Conservation (phyloP, 495 filamentous ascomycete species). For the Trichoderma erinaceum region DNA sequence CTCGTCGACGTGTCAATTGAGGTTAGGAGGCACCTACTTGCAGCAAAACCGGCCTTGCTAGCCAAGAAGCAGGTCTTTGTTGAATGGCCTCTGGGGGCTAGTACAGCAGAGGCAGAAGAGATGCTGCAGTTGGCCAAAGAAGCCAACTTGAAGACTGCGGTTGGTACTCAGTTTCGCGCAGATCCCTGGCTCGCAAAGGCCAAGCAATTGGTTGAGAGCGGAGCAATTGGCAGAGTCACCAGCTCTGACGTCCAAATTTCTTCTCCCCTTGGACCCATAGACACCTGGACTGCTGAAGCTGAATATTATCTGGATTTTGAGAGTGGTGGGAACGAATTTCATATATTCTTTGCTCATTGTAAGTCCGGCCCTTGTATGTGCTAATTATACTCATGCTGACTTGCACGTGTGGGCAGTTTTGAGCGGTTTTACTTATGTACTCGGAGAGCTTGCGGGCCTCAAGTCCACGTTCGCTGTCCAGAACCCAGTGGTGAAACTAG, state of each 20-base stretch:
- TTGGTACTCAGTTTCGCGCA: slow-evolving; percentile 27
- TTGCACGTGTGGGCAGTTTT: slow-evolving; percentile 20
- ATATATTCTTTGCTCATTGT: slow-evolving; percentile 30
- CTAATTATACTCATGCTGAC: not conserved
- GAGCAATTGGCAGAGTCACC: slow-evolving; percentile 24
- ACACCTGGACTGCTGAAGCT: slow-evolving; percentile 21
- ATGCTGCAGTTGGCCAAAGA: slow-evolving; percentile 30
- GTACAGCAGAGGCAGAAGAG: slow-evolving; percentile 27
- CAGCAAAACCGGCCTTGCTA: slow-evolving; percentile 37
- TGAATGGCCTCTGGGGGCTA: slow-evolving; percentile 44
- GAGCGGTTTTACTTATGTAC: slow-evolving; percentile 28
- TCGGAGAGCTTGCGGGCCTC: slow-evolving; percentile 32
- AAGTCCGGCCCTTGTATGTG: slow-evolving; percentile 9
- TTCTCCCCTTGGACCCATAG: not conserved
- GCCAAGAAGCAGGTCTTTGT: slow-evolving; percentile 46
- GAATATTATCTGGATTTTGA: slow-evolving; percentile 27
- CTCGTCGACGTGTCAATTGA: slow-evolving; percentile 41
- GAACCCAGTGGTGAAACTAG: slow-evolving; percentile 24
- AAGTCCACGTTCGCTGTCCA: slow-evolving; percentile 30
- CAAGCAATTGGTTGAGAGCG: slow-evolving; percentile 24
- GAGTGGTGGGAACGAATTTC: slow-evolving; percentile 23
- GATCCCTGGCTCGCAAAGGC: slow-evolving; percentile 20
- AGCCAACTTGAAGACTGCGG: slow-evolving; percentile 28
- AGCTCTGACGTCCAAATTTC: slow-evolving; percentile 21
- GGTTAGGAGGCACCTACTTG: slow-evolving; percentile 40